These are phyloP conservation scores for Zelonia costaricensis DNA, from an alignment of 208 protist species.

Conservation along the genomic window DNA sequence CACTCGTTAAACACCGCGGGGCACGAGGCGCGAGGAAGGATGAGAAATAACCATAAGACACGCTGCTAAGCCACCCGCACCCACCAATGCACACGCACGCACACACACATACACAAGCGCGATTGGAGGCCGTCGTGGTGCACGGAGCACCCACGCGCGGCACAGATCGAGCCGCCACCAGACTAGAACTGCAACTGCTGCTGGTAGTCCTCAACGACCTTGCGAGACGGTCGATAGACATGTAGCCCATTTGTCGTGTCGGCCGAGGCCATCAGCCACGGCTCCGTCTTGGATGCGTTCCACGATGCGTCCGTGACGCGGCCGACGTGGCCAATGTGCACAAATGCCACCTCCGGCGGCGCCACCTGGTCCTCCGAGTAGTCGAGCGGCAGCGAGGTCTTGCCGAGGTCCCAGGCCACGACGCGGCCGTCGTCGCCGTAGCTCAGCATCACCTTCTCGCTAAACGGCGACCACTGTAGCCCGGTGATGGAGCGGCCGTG, in stretches of 20 bases:
- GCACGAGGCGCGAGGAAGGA: neutral
- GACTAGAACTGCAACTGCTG: conserved; percentile 1
- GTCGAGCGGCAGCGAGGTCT: conserved; percentile 33
- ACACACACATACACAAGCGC: conserved; percentile 2
- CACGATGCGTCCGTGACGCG: conserved; percentile 95
- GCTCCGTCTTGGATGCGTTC: conserved; percentile 78
- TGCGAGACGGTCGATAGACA: conserved; percentile 50
- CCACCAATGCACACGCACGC: neutral
- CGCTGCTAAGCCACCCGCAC: neutral
- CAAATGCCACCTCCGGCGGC: conserved; percentile 84
- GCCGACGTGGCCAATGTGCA: conserved; percentile 96
- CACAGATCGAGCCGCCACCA: neutral
- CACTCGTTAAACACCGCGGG: too few relatives aligned
- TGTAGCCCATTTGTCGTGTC: conserved; percentile 97
- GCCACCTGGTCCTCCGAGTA: conserved; percentile 51
- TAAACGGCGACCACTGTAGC: conserved; percentile 59
- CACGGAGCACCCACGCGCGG: neutral
- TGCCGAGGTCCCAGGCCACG: conserved; percentile 54
- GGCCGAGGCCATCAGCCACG: conserved; percentile 93
- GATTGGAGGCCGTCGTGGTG: too few relatives aligned
- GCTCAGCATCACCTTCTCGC: conserved; percentile 43
- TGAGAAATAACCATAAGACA: neutral
- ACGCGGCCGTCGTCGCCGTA: conserved; percentile 56
- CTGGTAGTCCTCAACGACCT: conserved; percentile 48
- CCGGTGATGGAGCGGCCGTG: conserved; percentile 48